Conservation (phyloP, 1,284 basidiomycete genomes). For the Malassezia obtusa region DNA sequence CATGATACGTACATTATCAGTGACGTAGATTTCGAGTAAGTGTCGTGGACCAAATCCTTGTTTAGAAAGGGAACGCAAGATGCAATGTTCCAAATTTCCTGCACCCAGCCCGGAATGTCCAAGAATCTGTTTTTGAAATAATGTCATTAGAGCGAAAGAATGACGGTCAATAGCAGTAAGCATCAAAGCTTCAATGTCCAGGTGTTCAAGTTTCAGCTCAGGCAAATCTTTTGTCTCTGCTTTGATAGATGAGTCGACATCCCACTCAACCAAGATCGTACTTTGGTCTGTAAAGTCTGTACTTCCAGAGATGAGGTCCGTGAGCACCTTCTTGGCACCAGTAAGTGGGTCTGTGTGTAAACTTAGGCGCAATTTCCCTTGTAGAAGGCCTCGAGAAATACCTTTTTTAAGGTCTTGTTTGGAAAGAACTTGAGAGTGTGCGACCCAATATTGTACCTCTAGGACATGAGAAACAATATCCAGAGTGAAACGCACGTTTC, state of each 20-base stretch:
- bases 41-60: constrained; percentile 2
- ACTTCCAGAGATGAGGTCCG: constrained; percentile 1
- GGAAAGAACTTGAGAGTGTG: background rate
- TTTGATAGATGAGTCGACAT: constrained; percentile 2
- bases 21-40: constrained; percentile 2
- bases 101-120: background rate
- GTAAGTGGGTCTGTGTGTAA: background rate
- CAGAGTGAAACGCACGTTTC: constrained; percentile 21
- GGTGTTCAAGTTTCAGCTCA: background rate
- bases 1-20: constrained; percentile 5
- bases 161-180: constrained; percentile 7
- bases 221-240: background rate
- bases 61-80: background rate
- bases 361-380: constrained; percentile 2
- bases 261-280: constrained; percentile 6
- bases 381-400: background rate
- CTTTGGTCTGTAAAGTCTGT: background rate
- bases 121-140: constrained; percentile 3
- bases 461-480: constrained; percentile 20
- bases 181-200: constrained; percentile 8
- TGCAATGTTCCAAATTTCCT: background rate
- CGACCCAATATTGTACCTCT: constrained; percentile 27
- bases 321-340: background rate
- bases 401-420: background rate
- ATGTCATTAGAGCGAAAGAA: constrained; percentile 5